Conservation (phyloP, 176 grass and related monocot genomes). For the Oryza meridionalis region DNA sequence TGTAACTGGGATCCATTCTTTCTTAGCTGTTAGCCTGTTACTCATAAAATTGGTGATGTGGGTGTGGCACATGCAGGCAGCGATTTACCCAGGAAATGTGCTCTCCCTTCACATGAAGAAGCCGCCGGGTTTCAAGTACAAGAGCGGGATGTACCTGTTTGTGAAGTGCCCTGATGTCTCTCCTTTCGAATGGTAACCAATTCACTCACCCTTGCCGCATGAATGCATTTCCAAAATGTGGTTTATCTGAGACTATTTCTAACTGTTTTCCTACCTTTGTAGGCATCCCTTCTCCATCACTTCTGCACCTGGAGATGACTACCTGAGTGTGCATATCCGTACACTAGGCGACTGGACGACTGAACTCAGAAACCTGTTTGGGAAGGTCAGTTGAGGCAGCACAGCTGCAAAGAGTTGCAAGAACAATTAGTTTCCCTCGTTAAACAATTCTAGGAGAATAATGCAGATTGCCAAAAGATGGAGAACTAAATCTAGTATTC, state of each 20-base stretch:
- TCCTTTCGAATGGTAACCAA: conserved; percentile 89
- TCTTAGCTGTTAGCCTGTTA: neutral
- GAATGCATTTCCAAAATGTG: conserved; percentile 1
- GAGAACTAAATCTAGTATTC: conserved; percentile 30
- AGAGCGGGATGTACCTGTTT: conserved; percentile 99
- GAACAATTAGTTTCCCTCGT: neutral
- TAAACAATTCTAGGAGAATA: conserved; percentile 21
- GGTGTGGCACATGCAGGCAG: conserved; percentile 58
- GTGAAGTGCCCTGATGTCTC: conserved; percentile 96
- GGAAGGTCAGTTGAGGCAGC: conserved; percentile 71
- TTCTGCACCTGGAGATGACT: conserved; percentile 79
- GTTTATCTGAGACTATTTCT: conserved; percentile 20
- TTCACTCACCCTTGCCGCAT: conserved; percentile 18
- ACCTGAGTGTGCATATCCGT: conserved; percentile 95
- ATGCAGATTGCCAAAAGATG: neutral
- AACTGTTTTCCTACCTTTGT: conserved; percentile 35
- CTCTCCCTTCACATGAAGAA: conserved; percentile 96
- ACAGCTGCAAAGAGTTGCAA: conserved; percentile 15
- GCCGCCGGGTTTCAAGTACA: conserved; percentile 91
- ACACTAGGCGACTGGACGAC: conserved; percentile 95
- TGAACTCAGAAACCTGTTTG: conserved; percentile 83
- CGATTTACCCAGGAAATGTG: conserved; percentile 97
- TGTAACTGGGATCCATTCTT: neutral
- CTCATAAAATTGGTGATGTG: neutral
- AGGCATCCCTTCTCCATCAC: conserved; percentile 99